These are phyloP conservation scores for Phyllostachys edulis DNA, from an alignment of 176 grass and related monocot genomes.

Conservation along the genomic window DNA sequence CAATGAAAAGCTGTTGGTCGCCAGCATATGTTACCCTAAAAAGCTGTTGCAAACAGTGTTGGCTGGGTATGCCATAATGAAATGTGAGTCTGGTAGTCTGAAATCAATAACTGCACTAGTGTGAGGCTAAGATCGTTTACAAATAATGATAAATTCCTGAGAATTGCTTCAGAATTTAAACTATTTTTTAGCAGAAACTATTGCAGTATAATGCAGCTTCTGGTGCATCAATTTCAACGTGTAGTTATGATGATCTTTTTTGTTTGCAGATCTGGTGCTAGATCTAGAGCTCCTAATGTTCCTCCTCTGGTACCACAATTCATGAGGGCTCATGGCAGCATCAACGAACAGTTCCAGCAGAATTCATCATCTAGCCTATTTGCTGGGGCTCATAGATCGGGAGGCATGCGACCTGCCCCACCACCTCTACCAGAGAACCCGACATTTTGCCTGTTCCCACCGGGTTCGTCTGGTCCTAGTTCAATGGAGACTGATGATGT, in stretches of 20 bases:
- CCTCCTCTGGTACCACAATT: constrained; percentile 69
- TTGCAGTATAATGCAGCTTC: neutral
- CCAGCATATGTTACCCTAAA: neutral
- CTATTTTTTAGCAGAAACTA: neutral
- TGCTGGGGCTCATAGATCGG: constrained; percentile 47
- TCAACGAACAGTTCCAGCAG: constrained; percentile 61
- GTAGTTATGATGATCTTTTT: neutral
- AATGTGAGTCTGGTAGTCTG: neutral
- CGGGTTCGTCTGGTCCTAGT: constrained; percentile 51
- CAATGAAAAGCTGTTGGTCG: neutral
- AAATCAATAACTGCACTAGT: neutral
- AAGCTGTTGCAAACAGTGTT: neutral
- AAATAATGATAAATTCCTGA: neutral
- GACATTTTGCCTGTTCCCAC: constrained; percentile 62
- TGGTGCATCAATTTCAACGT: neutral
- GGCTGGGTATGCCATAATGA: neutral
- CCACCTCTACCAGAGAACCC: constrained; percentile 46
- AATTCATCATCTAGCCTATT: constrained; percentile 53
- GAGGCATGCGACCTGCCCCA: constrained; percentile 44
- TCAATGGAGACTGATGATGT: constrained; percentile 55
- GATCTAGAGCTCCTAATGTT: constrained; percentile 63
- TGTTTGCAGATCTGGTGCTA: constrained; percentile 67
- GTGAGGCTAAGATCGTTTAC: neutral
- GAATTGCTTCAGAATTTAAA: neutral
- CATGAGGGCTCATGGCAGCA: constrained; percentile 53